Conservation (phyloP, 2,329 filamentous ascomycete species). For the Penicillium frequentans region DNA sequence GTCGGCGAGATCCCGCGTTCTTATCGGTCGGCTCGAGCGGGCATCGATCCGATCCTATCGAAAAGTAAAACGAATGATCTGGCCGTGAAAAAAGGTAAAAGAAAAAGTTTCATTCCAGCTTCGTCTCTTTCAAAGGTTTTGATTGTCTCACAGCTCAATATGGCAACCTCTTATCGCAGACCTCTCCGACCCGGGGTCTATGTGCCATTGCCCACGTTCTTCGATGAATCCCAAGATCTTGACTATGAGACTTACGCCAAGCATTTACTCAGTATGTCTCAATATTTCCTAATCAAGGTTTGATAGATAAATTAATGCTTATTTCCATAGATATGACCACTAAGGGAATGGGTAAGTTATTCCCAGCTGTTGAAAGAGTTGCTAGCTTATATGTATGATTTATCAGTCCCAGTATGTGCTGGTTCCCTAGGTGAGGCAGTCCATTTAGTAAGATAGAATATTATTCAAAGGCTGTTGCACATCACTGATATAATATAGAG, state of each 20-base stretch:
- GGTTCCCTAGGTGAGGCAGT: conserved; percentile 26
- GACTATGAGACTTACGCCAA: conserved; percentile 23
- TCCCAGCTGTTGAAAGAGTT: not conserved
- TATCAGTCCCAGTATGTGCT: conserved; percentile 22
- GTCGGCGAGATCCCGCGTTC: conserved; percentile 11
- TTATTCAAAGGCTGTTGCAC: not conserved
- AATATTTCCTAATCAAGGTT: not conserved
- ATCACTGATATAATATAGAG: conserved; percentile 2
- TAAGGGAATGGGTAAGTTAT: conserved; percentile 6
- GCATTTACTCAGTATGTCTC: conserved; percentile 20
- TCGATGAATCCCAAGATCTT: conserved; percentile 19
- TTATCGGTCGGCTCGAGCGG: conserved; percentile 7
- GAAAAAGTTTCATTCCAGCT: not conserved
- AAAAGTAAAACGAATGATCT: not conserved
- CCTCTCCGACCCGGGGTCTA: conserved; percentile 16
- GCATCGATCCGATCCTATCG: no score
- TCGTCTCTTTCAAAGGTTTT: no score
- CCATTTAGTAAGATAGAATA: conserved; percentile 14
- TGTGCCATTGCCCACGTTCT: conserved; percentile 18
- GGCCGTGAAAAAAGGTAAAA: not conserved
- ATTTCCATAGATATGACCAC: conserved; percentile 3
- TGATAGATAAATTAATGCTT: not conserved
- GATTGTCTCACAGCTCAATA: not conserved
- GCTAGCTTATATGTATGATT: not conserved
- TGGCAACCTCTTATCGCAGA: not conserved